Conservation (phyloP, 2,329 filamentous ascomycete species). For the Botryosphaeria dothidea region DNA sequence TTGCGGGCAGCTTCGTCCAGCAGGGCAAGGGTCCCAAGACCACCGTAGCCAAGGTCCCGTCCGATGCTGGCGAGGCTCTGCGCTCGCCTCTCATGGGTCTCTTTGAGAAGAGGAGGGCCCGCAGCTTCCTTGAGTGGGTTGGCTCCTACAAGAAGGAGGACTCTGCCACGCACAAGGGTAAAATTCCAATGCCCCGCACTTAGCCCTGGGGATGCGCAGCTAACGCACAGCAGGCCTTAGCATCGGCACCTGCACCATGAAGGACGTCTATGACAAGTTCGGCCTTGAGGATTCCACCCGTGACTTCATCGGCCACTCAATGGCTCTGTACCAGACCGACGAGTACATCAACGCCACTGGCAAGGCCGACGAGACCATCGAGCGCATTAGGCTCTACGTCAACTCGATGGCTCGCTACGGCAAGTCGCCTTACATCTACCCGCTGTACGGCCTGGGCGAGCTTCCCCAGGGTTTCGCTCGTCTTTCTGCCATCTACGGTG, state of each 20-base stretch:
- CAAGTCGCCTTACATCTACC: conserved; percentile 99
- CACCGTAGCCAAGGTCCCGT: conserved; percentile 95
- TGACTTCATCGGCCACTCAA: conserved; percentile 97
- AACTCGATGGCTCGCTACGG: conserved; percentile 97
- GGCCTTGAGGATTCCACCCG: conserved; percentile 84
- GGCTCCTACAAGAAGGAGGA: conserved; percentile 82
- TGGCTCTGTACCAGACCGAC: conserved; percentile 93
- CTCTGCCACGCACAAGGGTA: conserved; percentile 85
- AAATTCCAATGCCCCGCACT: conserved; percentile 31
- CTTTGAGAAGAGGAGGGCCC: conserved; percentile 96
- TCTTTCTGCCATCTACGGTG: conserved; percentile 96
- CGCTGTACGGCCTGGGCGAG: conserved; percentile 94
- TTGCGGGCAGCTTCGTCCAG: conserved; percentile 95
- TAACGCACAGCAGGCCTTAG: conserved; percentile 66
- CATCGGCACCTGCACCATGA: conserved; percentile 80
- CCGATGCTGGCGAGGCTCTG: conserved; percentile 83
- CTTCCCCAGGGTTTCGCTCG: conserved; percentile 97
- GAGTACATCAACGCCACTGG: conserved; percentile 77
- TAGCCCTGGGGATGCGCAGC: neutral
- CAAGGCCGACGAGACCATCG: conserved; percentile 78
- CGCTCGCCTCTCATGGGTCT: conserved; percentile 93
- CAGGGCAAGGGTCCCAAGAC: conserved; percentile 80
- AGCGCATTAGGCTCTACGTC: conserved; percentile 92
- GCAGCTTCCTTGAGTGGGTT: conserved; percentile 95
- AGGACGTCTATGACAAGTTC: conserved; percentile 98